A percentile compares a stretch with the other conserved stretches of the same genome.
Evolutionary conservation across 148 eudicot genomes (phyloP).

Genomic region (Cornus kousa): DNA sequence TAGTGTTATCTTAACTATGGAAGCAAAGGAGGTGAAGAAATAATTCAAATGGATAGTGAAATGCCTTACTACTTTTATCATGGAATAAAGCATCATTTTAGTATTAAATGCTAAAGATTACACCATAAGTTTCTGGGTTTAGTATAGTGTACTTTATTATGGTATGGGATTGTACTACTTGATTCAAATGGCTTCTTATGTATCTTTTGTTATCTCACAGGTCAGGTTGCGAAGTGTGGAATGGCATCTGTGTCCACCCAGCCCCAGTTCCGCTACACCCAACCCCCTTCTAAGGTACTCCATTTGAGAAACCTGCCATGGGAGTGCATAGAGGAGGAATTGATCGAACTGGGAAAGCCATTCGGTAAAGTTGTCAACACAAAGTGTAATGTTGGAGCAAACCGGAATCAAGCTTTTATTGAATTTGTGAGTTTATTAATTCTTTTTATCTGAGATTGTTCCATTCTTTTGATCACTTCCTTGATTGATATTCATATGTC

Average conservation of each 20-base stretch:
- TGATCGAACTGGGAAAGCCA: conserved; percentile 88
- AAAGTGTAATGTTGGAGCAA: conserved; percentile 98
- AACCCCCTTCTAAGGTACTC: conserved; percentile 97
- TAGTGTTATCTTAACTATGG: neutral
- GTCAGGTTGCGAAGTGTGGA: neutral
- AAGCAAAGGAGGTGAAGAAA: neutral
- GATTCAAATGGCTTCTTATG: neutral
- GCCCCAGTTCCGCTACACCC: conserved; percentile 97
- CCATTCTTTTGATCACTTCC: conserved; percentile 4
- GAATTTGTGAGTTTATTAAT: conserved; percentile 73
- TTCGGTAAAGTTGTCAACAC: conserved; percentile 97
- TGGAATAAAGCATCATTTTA: neutral
- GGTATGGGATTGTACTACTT: neutral
- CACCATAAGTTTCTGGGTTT: neutral
- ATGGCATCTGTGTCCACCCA: conserved; percentile 98
- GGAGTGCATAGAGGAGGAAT: conserved; percentile 96
- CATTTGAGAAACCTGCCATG: conserved; percentile 98
- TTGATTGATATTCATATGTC: conserved; percentile 12
- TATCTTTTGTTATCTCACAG: neutral
- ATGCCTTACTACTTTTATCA: neutral
- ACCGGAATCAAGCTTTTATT: conserved; percentile 93
- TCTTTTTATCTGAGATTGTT: neutral
- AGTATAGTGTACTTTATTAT: neutral
- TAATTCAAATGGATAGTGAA: neutral
- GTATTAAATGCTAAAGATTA: neutral